Evolutionary conservation across 2,329 filamentous ascomycete genomes (phyloP).

Genomic region (Penicillium polonicum): DNA sequence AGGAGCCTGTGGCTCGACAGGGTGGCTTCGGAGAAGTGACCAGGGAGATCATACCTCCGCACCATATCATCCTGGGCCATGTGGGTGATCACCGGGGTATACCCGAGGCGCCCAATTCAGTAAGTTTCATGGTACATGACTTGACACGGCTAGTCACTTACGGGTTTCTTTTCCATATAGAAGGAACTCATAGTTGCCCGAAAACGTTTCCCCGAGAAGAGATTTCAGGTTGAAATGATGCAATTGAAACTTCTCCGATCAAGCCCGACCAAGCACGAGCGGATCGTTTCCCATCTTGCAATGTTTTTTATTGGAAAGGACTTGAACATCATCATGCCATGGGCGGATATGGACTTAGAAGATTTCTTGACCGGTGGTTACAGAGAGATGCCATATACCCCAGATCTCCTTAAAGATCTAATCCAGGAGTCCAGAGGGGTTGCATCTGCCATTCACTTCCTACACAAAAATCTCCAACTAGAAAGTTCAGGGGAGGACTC

Average conservation of each 20-base stretch:
- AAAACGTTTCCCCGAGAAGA: neutral
- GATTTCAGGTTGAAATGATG: neutral
- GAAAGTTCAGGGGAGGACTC: neutral
- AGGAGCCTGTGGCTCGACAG: neutral
- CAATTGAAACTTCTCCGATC: neutral
- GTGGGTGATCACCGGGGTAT: neutral
- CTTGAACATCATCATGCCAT: constrained; percentile 19
- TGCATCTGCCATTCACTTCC: constrained; percentile 15
- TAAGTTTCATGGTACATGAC: neutral
- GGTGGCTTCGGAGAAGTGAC: neutral
- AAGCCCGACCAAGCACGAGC: neutral
- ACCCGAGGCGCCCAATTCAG: neutral
- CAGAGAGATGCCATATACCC: neutral
- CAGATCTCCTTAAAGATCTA: constrained; percentile 5
- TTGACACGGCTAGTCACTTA: neutral
- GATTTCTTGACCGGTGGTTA: constrained; percentile 8
- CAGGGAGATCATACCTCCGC: neutral
- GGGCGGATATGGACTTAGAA: constrained; percentile 21
- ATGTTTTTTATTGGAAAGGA: constrained; percentile 11
- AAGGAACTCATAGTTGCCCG: neutral
- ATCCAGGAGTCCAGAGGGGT: constrained; percentile 13
- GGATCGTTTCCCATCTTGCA: constrained; percentile 11
- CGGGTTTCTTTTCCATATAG: neutral
- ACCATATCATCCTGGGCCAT: neutral
- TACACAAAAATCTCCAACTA: constrained; percentile 11